phyloP scores from a whole-genome alignment of 352 stramenopile species.

The Globisporangium carolinianum region DNA sequence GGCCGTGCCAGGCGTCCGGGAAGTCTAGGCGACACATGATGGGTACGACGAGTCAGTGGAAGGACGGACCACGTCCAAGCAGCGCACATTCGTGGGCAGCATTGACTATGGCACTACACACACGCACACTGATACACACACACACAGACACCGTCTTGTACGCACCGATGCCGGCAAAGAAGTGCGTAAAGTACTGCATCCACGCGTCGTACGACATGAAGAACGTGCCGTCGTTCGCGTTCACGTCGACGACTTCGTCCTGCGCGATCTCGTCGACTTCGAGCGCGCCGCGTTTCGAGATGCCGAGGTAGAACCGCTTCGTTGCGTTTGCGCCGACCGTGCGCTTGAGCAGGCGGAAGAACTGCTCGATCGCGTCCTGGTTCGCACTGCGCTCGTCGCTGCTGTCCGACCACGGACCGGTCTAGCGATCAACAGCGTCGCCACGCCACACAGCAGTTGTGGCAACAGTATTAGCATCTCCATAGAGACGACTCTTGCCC shows the following conservation, averaged over 20 bases:
- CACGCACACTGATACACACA: not conserved
- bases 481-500: too few relatives aligned
- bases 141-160: not conserved
- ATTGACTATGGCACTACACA: not conserved
- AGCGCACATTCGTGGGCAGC: too few relatives aligned
- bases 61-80: not conserved
- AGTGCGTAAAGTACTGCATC: constrained; percentile 85
- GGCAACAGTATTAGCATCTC: too few relatives aligned
- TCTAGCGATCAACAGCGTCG: constrained; percentile 21
- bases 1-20: constrained; percentile 79
- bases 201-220: constrained; percentile 90
- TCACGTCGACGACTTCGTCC: constrained; percentile 75
- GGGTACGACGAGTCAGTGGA: too few relatives aligned
- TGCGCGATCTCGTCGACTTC: constrained; percentile 55
- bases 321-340: constrained; percentile 56
- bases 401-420: constrained; percentile 77
- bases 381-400: constrained; percentile 72
- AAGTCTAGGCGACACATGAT: constrained; percentile 46
- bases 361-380: constrained; percentile 68
- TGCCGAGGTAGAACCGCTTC: constrained; percentile 54
- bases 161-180: constrained; percentile 87
- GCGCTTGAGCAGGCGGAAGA: constrained; percentile 68
- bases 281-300: constrained; percentile 45
- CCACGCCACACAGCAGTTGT: not conserved
- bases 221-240: constrained; percentile 87